These are phyloP conservation scores for Geranomyces variabilis DNA, from an alignment of 192 early-diverging fungal genomes.

Conservation along the genomic window DNA sequence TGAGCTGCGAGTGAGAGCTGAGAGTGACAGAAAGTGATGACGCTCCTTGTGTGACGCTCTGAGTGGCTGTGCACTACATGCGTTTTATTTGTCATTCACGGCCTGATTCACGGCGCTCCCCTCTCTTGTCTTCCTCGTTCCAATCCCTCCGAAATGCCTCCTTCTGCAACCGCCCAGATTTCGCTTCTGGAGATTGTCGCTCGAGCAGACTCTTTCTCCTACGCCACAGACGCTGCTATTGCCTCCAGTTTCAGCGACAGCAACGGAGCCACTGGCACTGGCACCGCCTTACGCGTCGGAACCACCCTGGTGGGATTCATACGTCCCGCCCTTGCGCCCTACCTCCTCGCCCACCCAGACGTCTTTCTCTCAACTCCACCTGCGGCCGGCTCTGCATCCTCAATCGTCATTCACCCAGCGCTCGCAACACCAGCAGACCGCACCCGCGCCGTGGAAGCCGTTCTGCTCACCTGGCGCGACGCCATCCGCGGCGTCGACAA, in stretches of 20 bases:
- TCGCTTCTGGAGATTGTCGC: not conserved
- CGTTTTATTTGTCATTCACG: no score
- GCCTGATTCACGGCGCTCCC: no score
- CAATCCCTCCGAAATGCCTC: no score
- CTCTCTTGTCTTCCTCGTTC: not conserved
- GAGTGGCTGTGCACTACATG: no score
- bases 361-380: conserved; percentile 23
- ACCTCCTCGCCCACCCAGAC: conserved; percentile 1
- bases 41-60: no score
- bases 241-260: no score
- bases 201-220: conserved; percentile 10
- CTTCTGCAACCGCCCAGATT: not conserved
- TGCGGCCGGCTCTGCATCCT: not conserved
- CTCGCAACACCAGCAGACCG: conserved; percentile 25
- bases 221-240: not conserved
- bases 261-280: not conserved
- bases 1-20: no score
- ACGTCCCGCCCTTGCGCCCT: not conserved
- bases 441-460: conserved; percentile 40
- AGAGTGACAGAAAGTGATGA: no score
- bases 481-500: not conserved
- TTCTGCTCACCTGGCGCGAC: conserved; percentile 40
- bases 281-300: conserved; percentile 1
- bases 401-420: conserved; percentile 14
- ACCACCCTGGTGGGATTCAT: conserved; percentile 10